A percentile compares a stretch with the other conserved stretches of the same genome.
Evolutionary conservation across 2,329 filamentous ascomycete species (phyloP).

Genomic region (Calycina herbarum): DNA sequence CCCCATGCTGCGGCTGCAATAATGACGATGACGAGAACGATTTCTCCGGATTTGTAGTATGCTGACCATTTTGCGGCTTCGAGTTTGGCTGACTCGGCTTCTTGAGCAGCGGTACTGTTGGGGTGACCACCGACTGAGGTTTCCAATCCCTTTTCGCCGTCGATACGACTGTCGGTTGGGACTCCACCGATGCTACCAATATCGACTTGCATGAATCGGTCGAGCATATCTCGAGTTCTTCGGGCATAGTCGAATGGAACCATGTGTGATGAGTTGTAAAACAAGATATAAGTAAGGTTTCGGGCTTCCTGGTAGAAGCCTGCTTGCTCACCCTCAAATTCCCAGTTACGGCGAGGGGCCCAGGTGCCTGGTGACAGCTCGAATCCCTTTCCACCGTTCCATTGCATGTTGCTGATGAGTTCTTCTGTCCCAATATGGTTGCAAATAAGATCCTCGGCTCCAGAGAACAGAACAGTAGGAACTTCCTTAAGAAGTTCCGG

Average conservation of each 20-base stretch:
- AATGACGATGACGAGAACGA: slow-evolving; percentile 65
- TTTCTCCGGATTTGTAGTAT: slow-evolving; percentile 71
- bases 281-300: slow-evolving; percentile 92
- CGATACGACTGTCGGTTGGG: slow-evolving; percentile 66
- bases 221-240: slow-evolving; percentile 90
- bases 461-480: slow-evolving; percentile 84
- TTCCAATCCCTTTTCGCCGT: slow-evolving; percentile 66
- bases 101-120: slow-evolving; percentile 64
- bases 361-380: slow-evolving; percentile 82
- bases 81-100: slow-evolving; percentile 61
- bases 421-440: slow-evolving; percentile 94
- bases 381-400: slow-evolving; percentile 90
- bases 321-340: slow-evolving; percentile 82
- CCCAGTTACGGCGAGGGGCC: slow-evolving; percentile 92
- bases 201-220: slow-evolving; percentile 92
- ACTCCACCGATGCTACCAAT: slow-evolving; percentile 81
- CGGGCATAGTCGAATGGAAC: slow-evolving; percentile 92
- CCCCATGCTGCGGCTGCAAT: slow-evolving; percentile 63
- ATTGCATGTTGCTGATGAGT: slow-evolving; percentile 84
- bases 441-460: slow-evolving; percentile 92
- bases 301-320: slow-evolving; percentile 94
- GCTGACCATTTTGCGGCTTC: slow-evolving; percentile 69
- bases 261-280: slow-evolving; percentile 97
- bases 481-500: slow-evolving; percentile 77
- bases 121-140: slow-evolving; percentile 67